Evolutionary conservation across 164 flowering plant species (phyloP).

Genomic region (Warburgia ugandensis): DNA sequence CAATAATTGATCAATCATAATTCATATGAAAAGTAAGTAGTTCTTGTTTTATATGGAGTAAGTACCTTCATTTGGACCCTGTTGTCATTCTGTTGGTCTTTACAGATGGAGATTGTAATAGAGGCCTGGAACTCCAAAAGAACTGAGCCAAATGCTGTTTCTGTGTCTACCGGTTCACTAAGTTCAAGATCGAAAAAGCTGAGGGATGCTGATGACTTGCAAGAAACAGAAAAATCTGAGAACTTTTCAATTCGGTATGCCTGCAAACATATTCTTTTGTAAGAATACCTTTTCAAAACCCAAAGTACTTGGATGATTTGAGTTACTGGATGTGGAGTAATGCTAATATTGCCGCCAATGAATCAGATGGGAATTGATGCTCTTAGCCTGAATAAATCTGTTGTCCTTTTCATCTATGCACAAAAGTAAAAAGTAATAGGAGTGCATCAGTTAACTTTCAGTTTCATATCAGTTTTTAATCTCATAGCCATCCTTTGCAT

Average conservation of each 20-base stretch:
- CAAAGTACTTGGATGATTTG: too few species aligned
- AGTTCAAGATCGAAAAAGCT: slow-evolving; percentile 35
- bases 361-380: too few species aligned
- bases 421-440: too few species aligned
- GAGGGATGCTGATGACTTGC: slow-evolving; percentile 14
- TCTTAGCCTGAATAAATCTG: too few species aligned
- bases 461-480: too few species aligned
- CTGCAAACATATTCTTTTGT: too few species aligned
- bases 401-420: too few species aligned
- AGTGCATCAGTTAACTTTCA: too few species aligned
- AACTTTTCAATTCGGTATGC: slow-evolving; percentile 61
- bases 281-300: too few species aligned
- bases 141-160: slow-evolving; percentile 12
- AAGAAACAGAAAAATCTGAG: slow-evolving; percentile 23
- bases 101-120: slow-evolving; percentile 16
- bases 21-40: neutral
- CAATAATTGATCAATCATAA: neutral
- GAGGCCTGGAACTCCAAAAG: slow-evolving; percentile 14
- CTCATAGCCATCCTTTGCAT: too few species aligned
- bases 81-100: slow-evolving; percentile 9
- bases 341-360: too few species aligned
- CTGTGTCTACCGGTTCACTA: slow-evolving; percentile 16
- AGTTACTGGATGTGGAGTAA: too few species aligned
- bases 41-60: slow-evolving; percentile 3
- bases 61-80: slow-evolving; percentile 1